Evolutionary conservation across 495 filamentous ascomycete genomes (phyloP).

Genomic region (Daldinia loculata): DNA sequence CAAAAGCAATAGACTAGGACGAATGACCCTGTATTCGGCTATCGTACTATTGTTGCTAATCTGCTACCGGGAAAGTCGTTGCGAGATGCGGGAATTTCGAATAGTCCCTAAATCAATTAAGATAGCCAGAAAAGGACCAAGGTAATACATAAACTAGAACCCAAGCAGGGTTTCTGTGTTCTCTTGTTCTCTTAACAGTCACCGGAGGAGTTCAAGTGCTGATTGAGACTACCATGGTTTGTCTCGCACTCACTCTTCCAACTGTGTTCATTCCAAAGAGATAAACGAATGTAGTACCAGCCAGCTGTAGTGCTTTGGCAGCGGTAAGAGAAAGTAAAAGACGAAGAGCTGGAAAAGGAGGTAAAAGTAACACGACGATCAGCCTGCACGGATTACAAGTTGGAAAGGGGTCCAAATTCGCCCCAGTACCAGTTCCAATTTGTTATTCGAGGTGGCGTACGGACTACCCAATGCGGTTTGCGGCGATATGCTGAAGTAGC

Average conservation of each 20-base stretch:
- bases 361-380: conserved; percentile 13
- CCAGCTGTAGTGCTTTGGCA: conserved; percentile 12
- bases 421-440: conserved; percentile 3
- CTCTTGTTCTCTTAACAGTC: conserved; percentile 12
- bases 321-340: not conserved
- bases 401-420: conserved; percentile 12
- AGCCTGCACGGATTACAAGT: conserved; percentile 1
- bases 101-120: conserved; percentile 27
- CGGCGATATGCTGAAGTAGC: conserved; percentile 15
- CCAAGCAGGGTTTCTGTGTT: conserved; percentile 12
- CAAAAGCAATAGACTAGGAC: conserved; percentile 8
- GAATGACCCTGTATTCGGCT: not conserved
- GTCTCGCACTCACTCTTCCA: conserved; percentile 1
- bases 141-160: conserved; percentile 6
- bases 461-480: conserved; percentile 31
- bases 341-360: conserved; percentile 12
- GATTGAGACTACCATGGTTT: conserved; percentile 17
- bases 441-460: conserved; percentile 25
- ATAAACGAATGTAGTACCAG: conserved; percentile 34
- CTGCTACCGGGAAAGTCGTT: conserved; percentile 24
- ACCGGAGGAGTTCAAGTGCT: conserved; percentile 10
- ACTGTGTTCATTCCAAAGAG: not conserved
- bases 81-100: conserved; percentile 26
- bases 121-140: not conserved
- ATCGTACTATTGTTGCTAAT: conserved; percentile 6